Conservation (phyloP, 1,284 basidiomycete genomes). For the Pisolithus thermaeus region DNA sequence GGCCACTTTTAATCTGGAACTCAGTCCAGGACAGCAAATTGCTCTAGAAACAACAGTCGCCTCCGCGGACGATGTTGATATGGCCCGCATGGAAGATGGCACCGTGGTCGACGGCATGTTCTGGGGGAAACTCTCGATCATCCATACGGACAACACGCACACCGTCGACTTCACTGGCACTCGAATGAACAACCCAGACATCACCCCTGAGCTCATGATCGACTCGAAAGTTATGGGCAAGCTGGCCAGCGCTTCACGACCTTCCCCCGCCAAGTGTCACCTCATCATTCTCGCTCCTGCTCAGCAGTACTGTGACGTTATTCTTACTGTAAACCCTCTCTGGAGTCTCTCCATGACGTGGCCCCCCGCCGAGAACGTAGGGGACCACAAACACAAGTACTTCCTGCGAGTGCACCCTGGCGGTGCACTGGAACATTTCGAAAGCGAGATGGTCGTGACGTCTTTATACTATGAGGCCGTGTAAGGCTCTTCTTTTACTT, state of each 20-base stretch:
- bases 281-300: constrained; percentile 64
- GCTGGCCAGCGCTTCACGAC: constrained; percentile 63
- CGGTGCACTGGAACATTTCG: constrained; percentile 75
- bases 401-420: constrained; percentile 74
- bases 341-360: constrained; percentile 71
- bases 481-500: constrained; percentile 35
- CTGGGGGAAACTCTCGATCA: constrained; percentile 78
- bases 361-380: constrained; percentile 64
- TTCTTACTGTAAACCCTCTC: constrained; percentile 56
- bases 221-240: constrained; percentile 70
- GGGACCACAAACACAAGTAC: constrained; percentile 70
- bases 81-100: constrained; percentile 83
- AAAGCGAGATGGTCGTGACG: constrained; percentile 69
- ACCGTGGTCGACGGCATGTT: constrained; percentile 75
- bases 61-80: constrained; percentile 73
- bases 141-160: constrained; percentile 69
- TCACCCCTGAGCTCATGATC: constrained; percentile 61
- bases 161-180: constrained; percentile 77
- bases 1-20: constrained; percentile 72
- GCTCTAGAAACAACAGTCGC: constrained; percentile 69
- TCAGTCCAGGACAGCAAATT: constrained; percentile 66
- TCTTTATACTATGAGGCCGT: constrained; percentile 73
- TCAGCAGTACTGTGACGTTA: constrained; percentile 71
- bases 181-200: constrained; percentile 52
- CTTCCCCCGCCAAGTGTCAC: constrained; percentile 66